A percentile compares a stretch with the other conserved stretches of the same genome.
These are phyloP conservation scores for Pseudogymnoascus sp. DNA, from an alignment of 2,329 filamentous ascomycete genomes.

Conservation along the genomic window DNA sequence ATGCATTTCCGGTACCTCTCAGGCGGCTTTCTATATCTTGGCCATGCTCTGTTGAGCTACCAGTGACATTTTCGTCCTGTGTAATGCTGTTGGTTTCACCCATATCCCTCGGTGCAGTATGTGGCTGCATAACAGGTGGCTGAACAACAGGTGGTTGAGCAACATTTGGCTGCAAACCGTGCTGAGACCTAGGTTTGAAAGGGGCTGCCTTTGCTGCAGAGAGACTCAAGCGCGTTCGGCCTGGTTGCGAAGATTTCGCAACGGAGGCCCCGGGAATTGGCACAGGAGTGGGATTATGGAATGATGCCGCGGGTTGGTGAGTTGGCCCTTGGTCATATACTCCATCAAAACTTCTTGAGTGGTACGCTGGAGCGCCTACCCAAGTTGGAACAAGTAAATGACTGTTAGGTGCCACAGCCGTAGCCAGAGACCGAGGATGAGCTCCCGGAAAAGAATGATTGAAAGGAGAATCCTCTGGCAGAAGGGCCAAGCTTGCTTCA, in stretches of 20 bases:
- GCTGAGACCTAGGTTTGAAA: slow-evolving; percentile 23
- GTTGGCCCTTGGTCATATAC: neutral
- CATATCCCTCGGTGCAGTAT: neutral
- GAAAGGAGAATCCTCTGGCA: neutral
- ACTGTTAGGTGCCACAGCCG: neutral
- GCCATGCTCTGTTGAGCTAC: neutral
- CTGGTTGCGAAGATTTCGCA: neutral
- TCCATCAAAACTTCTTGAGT: slow-evolving; percentile 6
- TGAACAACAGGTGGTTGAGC: neutral
- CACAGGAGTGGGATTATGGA: neutral
- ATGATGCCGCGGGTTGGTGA: neutral
- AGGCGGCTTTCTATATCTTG: slow-evolving; percentile 1
- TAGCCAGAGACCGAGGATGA: neutral
- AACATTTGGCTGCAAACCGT: neutral
- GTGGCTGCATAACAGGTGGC: neutral
- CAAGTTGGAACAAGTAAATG: neutral
- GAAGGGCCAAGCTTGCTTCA: slow-evolving; percentile 18
- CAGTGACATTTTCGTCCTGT: neutral
- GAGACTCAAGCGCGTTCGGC: slow-evolving; percentile 24
- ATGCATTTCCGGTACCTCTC: neutral
- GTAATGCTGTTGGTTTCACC: neutral
- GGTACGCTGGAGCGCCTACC: neutral
- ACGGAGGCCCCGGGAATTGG: neutral
- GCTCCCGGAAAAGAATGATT: neutral
- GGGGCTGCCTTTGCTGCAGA: slow-evolving; percentile 29